Percentiles rank a stretch among this genome's conserved stretches.
Evolutionary conservation across 1,284 basidiomycete species (phyloP).

Genomic region (Meripilus lineatus): DNA sequence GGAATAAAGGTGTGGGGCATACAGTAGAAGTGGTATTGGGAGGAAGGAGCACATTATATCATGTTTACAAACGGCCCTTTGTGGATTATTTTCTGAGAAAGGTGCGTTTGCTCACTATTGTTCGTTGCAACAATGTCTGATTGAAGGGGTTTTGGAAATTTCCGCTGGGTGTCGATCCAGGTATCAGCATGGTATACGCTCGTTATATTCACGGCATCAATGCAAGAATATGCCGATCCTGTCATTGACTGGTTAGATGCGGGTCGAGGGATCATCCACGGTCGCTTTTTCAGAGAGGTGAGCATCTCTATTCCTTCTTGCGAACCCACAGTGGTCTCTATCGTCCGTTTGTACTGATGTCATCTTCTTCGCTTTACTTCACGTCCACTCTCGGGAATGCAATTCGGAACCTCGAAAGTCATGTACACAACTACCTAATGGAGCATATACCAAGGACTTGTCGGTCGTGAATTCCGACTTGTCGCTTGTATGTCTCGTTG

Average conservation of each 20-base stretch:
- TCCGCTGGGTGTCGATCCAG: slow-evolving; percentile 37
- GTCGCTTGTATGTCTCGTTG: slow-evolving; percentile 87
- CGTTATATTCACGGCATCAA: slow-evolving; percentile 97
- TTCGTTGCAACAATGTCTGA: neutral
- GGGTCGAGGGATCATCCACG: slow-evolving; percentile 84
- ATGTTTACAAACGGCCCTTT: slow-evolving; percentile 98
- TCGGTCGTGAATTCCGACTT: slow-evolving; percentile 86
- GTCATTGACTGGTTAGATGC: slow-evolving; percentile 99
- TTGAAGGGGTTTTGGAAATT: neutral
- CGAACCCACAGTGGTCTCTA: too few relatives aligned
- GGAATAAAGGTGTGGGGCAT: slow-evolving; percentile 74
- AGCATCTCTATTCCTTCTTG: slow-evolving; percentile 24
- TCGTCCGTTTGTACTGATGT: too few relatives aligned
- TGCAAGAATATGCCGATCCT: slow-evolving; percentile 99
- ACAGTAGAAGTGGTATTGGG: slow-evolving; percentile 95
- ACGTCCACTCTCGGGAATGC: slow-evolving; percentile 7
- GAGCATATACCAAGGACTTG: slow-evolving; percentile 94
- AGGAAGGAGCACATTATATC: slow-evolving; percentile 88
- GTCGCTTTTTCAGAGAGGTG: slow-evolving; percentile 90
- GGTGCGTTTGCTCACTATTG: slow-evolving; percentile 41
- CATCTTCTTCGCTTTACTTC: too few relatives aligned
- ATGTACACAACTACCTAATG: slow-evolving; percentile 88
- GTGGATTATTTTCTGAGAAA: slow-evolving; percentile 95
- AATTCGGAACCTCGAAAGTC: slow-evolving; percentile 48
- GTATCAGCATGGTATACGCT: slow-evolving; percentile 98